Percentiles rank a stretch among this genome's conserved stretches.
These are phyloP conservation scores for Aplosporella prunicola DNA, from an alignment of 2,329 filamentous ascomycete genomes.

Conservation along the genomic window DNA sequence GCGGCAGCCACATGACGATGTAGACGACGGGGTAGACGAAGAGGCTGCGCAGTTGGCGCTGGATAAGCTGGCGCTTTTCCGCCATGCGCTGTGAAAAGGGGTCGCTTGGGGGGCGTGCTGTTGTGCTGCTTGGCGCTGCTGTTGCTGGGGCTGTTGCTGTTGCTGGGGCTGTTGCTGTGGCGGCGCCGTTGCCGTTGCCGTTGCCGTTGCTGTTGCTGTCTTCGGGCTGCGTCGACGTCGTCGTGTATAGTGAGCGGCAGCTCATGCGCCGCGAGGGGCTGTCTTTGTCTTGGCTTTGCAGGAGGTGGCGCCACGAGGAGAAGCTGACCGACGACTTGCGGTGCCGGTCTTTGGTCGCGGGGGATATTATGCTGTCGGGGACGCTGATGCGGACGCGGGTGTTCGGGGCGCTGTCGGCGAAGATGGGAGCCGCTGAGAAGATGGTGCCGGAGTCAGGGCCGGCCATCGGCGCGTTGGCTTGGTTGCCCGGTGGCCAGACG, in stretches of 20 bases:
- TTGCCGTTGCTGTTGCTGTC: background rate
- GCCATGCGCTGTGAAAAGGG: conserved; percentile 1
- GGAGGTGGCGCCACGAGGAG: background rate
- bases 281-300: background rate
- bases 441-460: no score
- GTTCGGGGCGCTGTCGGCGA: conserved; percentile 1
- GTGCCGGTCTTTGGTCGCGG: background rate
- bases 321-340: background rate
- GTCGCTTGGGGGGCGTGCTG: background rate
- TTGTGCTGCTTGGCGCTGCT: background rate
- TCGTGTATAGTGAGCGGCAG: background rate
- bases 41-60: conserved; percentile 58
- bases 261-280: background rate
- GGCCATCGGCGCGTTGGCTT: no score
- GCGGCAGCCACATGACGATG: conserved; percentile 61
- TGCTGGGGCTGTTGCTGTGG: background rate
- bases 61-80: conserved; percentile 45
- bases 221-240: background rate
- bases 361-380: background rate
- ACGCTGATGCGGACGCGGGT: conserved; percentile 2
- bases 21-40: conserved; percentile 72
- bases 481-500: no score
- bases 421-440: no score
- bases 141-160: background rate
- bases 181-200: background rate